Evolutionary conservation across 257 asterid species (phyloP), one percentile per base, ranked within the genome.

Genomic region (Leptodermis oblonga): DNA sequence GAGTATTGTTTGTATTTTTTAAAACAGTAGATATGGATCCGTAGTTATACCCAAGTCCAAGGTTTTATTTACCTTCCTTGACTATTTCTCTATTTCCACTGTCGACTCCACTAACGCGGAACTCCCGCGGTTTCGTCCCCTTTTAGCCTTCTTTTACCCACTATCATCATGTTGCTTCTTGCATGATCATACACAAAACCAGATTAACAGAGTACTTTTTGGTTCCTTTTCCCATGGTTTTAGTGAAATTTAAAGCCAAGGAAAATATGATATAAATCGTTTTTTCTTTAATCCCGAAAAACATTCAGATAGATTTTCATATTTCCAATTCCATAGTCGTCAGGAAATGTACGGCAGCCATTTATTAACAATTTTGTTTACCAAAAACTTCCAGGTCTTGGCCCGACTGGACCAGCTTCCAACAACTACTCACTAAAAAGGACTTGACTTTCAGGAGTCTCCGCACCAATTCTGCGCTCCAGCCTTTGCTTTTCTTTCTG

Each of bases 31-130:
- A n/a, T n/a, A n/a, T n/a, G n/a, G n/a, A n/a, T n/a, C n/a, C n/a
- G n/a, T n/a, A n/a, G n/a, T n/a, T n/a, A n/a, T n/a, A n/a, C n/a
- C n/a, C n/a, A n/a, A n/a, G n/a, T n/a, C n/a, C n/a, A n/a, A n/a
- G n/a, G n/a, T 0, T 2, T 66, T 48, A 11, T 46, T 48, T 30
- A 30, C n/a, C 5, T 53, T 26, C 1, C 26, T 9, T 2, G 28
- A 22, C 25, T 23, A 8, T 4, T 4, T 52, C 4, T 12, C 37
- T 9, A 48, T 3, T 48, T 60, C 68, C 62, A 70, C 46, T 70
- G 59, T 60, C 62, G 49, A 60, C 51, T 30, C 74, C 36, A 2
- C 25, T 9, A 7, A 72, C 77, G 71, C 77, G 77, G 71, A 58
- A 65, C 56, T 31, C 61, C 61, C 77, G 54, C 71, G 71, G 14